Evolutionary conservation across 2,329 filamentous ascomycete species (phyloP).

Genomic region (Nannizziopsis arthrosporioides): DNA sequence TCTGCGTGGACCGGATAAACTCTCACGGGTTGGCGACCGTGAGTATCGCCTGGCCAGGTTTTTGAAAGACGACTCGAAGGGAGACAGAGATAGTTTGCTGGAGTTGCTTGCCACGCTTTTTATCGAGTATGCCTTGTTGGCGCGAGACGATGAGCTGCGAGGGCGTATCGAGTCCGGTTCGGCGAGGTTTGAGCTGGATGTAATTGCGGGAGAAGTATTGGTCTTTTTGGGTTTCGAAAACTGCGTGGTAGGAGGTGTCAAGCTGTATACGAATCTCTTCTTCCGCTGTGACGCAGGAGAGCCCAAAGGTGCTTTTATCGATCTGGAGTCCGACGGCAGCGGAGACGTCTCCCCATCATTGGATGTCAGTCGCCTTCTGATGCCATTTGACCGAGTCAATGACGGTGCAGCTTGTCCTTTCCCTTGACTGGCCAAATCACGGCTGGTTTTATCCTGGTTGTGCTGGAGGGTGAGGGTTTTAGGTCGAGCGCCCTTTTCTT

Average conservation of each 20-base stretch:
- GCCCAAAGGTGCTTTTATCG: background rate
- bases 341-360: background rate
- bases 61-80: conserved; percentile 12
- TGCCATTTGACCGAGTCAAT: background rate
- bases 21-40: conserved; percentile 1
- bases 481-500: background rate
- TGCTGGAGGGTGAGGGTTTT: background rate
- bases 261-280: conserved; percentile 4
- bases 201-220: background rate
- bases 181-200: background rate
- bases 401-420: background rate
- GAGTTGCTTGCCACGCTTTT: conserved; percentile 15
- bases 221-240: background rate
- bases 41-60: conserved; percentile 11
- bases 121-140: conserved; percentile 10
- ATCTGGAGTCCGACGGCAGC: background rate
- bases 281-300: background rate
- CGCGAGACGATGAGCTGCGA: background rate
- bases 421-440: background rate
- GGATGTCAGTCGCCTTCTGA: conserved; percentile 2
- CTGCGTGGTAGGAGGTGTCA: background rate
- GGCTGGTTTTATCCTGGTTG: conserved; percentile 3
- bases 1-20: background rate
- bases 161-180: background rate
- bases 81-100: conserved; percentile 14